Evolutionary conservation across 352 stramenopile species (phyloP).

Genomic region (Peronospora belbahrii): DNA sequence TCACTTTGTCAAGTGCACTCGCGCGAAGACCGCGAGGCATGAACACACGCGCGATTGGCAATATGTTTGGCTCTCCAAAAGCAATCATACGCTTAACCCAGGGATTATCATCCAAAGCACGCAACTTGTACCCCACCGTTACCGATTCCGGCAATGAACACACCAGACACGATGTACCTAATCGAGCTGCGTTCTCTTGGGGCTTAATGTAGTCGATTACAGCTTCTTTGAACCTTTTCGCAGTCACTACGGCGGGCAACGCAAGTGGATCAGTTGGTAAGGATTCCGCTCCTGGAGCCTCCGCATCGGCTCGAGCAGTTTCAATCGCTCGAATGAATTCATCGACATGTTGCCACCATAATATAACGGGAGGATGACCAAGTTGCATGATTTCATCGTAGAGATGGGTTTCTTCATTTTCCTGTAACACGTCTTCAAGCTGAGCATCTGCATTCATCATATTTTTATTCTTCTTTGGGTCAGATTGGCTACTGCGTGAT

Average conservation of each 20-base stretch:
- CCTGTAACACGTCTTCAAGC: conserved; percentile 17
- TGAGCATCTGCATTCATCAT: conserved; percentile 18
- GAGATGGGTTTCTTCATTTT: conserved; percentile 8
- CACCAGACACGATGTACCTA: conserved; percentile 10
- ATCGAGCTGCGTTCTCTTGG: background rate
- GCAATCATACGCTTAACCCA: conserved; percentile 7
- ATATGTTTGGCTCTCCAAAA: conserved; percentile 3
- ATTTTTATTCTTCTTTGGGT: too few relatives aligned
- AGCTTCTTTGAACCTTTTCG: conserved; percentile 17
- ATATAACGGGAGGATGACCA: conserved; percentile 5
- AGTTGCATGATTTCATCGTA: conserved; percentile 7
- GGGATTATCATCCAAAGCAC: conserved; percentile 1
- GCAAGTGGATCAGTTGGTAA: conserved; percentile 7
- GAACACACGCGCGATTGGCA: conserved; percentile 11
- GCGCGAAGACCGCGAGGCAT: conserved; percentile 15
- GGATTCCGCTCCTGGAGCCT: background rate
- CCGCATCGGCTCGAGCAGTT: conserved; percentile 7
- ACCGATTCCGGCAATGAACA: conserved; percentile 11
- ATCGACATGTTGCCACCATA: conserved; percentile 11
- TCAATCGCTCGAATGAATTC: conserved; percentile 15
- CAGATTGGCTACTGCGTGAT: too few relatives aligned
- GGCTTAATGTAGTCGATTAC: conserved; percentile 10
- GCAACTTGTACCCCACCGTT: conserved; percentile 6
- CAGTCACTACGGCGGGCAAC: conserved; percentile 12
- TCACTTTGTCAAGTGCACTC: conserved; percentile 12